Evolutionary conservation across 2,329 filamentous ascomycete genomes (phyloP), one percentile per base, ranked within the genome.

Genomic region (Pseudopithomyces maydicus): DNA sequence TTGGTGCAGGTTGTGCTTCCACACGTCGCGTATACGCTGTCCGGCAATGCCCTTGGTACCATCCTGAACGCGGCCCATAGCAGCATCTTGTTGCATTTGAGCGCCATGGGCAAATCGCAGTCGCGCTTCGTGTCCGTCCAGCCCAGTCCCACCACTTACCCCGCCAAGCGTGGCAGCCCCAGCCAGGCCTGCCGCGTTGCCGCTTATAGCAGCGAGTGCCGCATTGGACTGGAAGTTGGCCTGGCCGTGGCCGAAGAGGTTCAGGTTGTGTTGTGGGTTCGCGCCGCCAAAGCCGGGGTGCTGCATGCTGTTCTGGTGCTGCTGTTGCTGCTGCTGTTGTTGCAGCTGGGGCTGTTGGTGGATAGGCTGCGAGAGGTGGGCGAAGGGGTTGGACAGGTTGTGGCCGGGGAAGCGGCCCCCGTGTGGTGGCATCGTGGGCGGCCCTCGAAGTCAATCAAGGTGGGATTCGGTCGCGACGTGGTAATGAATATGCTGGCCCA

Each of bases 21-120:
- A 99, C 38, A 99, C 95, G 70, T 99, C 94, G 63, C 93, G 86
- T 88, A 98, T 98, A 74, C 92, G 85, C 60, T 88, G 86, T 8
- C 66, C 66, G 70, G 92, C 82, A 17, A 84, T 84, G 58, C 85
- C 77, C 85, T 86, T 75, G 77, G 78, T 66, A 76, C 84, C 72
- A 29, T 85, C 80, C 53, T 84, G 80, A 59, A 82, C 84, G 57
- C 85, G 80, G 32, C 66, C 67, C 33, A 74, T 39, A 6, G 75
- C 77, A 11, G 76, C 74, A 48, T 81, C 77, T 62, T 82, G 79
- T 61, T 84, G 81, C 64, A 82, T 74, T 41, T 80, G 79, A 26
- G 80, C 89, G 75, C 88, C 90, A 72, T 94, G 88, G 56, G 89
- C 86, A 74, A 97, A 97, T 6, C 91, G 89, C 84, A 95, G 90